Percentiles rank a stretch among this genome's conserved stretches.
Conservation (phyloP, 75 land plant genomes). For the Adiantum capillusveneris region DNA sequence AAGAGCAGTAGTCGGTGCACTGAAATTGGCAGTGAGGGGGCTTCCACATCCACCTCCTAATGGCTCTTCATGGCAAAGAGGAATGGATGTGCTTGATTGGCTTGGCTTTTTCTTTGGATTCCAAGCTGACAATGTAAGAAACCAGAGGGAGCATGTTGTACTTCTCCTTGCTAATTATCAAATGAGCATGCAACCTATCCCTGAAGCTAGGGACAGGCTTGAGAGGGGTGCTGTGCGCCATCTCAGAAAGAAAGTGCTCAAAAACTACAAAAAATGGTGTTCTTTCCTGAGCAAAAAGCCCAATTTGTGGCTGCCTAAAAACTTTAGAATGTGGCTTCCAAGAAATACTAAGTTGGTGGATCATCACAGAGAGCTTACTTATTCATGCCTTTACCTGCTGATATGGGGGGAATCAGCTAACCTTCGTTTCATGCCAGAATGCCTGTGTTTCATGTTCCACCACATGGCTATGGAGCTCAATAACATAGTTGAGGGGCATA, state of each 20-base stretch:
- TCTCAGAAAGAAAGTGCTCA: constrained; percentile 17
- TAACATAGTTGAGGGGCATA: constrained; percentile 34
- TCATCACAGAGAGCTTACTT: constrained; percentile 23
- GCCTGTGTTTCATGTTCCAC: constrained; percentile 91
- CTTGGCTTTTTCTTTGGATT: constrained; percentile 36
- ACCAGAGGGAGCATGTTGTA: constrained; percentile 39
- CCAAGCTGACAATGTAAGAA: constrained; percentile 39
- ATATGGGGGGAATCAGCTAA: constrained; percentile 99
- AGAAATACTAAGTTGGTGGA: no score
- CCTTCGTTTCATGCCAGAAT: constrained; percentile 89
- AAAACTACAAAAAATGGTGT: constrained; percentile 18
- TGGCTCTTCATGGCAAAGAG: no score
- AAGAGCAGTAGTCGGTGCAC: no score
- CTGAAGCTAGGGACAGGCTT: neutral
- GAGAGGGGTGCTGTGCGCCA: neutral
- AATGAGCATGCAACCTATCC: constrained; percentile 17
- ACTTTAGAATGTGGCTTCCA: no score
- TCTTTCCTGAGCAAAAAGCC: no score
- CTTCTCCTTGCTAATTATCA: constrained; percentile 41
- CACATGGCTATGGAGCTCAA: no score
- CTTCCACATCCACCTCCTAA: no score
- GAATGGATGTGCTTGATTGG: constrained; percentile 43
- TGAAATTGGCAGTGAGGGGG: no score
- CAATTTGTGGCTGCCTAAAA: no score
- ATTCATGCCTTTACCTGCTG: constrained; percentile 57